Evolutionary conservation across 2,329 filamentous ascomycete genomes (phyloP).

Genomic region (Aureobasidium musti): DNA sequence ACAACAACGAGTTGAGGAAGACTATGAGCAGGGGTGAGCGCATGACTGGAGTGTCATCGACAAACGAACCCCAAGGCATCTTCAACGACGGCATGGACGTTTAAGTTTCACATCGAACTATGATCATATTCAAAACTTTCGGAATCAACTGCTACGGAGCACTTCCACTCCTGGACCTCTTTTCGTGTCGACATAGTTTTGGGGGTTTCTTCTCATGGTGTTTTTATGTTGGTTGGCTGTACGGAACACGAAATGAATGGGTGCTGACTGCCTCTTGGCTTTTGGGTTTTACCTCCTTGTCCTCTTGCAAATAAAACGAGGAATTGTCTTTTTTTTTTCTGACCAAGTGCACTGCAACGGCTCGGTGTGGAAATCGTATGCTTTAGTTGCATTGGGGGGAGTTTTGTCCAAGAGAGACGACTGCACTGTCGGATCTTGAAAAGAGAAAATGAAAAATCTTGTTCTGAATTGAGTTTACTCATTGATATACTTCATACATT

Average conservation of each 20-base stretch:
- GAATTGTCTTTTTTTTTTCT: background rate
- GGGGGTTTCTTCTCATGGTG: constrained; percentile 18
- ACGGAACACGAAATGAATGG: constrained; percentile 18
- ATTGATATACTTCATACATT: background rate
- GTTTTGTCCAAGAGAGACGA: background rate
- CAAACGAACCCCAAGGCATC: constrained; percentile 49
- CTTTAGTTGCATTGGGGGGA: constrained; percentile 22
- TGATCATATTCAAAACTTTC: constrained; percentile 13
- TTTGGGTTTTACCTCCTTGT: background rate
- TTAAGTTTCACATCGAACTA: constrained; percentile 31
- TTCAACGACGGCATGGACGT: constrained; percentile 51
- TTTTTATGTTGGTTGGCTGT: constrained; percentile 23
- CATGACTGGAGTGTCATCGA: constrained; percentile 53
- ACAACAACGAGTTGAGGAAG: constrained; percentile 38
- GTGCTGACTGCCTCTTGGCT: background rate
- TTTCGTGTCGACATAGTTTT: constrained; percentile 20
- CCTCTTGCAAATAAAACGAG: constrained; percentile 3
- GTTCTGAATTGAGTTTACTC: too few species aligned
- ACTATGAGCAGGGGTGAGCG: constrained; percentile 49
- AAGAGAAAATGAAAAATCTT: background rate
- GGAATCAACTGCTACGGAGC: constrained; percentile 2
- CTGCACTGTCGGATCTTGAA: background rate
- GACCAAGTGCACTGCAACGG: constrained; percentile 7
- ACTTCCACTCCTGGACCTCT: background rate
- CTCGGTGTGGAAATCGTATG: constrained; percentile 2